Percentiles rank a stretch among this genome's conserved stretches.
Conservation (phyloP, 2,329 filamentous ascomycete genomes). For the Dryadomyces sulphureus region DNA sequence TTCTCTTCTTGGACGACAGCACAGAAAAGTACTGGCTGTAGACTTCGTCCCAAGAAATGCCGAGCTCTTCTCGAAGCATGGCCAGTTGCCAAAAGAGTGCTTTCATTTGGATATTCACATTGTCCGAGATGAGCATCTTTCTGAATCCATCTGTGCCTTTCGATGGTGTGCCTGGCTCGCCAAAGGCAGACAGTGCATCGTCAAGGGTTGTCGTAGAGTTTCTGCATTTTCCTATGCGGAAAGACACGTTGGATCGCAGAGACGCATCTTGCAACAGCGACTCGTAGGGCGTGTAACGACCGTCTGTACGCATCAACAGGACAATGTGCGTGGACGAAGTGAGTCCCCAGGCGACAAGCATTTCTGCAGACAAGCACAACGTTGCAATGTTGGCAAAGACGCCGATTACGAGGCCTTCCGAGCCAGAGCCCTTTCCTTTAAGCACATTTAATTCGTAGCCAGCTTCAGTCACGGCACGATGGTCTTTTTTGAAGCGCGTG, state of each 20-base stretch:
- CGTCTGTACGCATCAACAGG: constrained; percentile 50
- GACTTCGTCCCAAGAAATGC: constrained; percentile 52
- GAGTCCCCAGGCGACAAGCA: constrained; percentile 64
- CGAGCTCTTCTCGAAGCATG: constrained; percentile 36
- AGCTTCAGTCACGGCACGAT: constrained; percentile 42
- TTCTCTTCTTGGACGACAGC: not conserved
- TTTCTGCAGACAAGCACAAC: constrained; percentile 59
- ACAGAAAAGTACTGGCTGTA: constrained; percentile 23
- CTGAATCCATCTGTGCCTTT: constrained; percentile 21
- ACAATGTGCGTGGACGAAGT: constrained; percentile 53
- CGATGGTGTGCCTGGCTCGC: not conserved
- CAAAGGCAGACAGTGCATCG: constrained; percentile 21
- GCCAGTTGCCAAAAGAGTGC: constrained; percentile 48
- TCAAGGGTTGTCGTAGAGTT: constrained; percentile 53
- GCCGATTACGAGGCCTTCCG: constrained; percentile 37
- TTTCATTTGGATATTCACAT: constrained; percentile 54
- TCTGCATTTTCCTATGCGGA: constrained; percentile 57
- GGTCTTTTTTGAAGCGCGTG: constrained; percentile 16
- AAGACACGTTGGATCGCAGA: constrained; percentile 23
- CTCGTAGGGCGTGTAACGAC: constrained; percentile 44
- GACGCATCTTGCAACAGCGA: constrained; percentile 24
- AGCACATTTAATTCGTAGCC: constrained; percentile 59
- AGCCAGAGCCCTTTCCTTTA: constrained; percentile 25
- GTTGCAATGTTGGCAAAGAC: constrained; percentile 56
- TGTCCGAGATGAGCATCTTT: constrained; percentile 55